phyloP scores from a whole-genome alignment of 1,284 basidiomycete species.

The Malassezia vespertilionis region DNA sequence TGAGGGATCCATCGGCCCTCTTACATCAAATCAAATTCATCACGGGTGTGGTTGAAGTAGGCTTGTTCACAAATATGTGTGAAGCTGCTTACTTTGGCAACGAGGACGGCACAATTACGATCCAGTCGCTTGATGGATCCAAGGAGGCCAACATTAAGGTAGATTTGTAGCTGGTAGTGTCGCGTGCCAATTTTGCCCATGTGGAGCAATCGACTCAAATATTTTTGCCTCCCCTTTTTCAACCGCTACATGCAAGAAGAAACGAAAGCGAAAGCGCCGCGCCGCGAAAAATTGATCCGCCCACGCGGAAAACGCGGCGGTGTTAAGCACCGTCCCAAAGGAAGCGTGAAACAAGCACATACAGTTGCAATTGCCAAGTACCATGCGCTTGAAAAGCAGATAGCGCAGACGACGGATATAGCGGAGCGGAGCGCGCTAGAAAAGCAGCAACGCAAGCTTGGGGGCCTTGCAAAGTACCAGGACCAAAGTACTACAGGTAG shows the following conservation, averaged over 20 bases:
- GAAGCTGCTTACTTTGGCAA: slow-evolving; percentile 95
- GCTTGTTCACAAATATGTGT: slow-evolving; percentile 81
- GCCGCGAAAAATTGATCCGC: slow-evolving; percentile 20
- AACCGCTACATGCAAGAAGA: neutral
- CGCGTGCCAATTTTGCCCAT: neutral
- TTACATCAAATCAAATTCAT: slow-evolving; percentile 35
- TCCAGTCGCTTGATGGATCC: slow-evolving; percentile 31
- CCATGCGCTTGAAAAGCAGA: slow-evolving; percentile 39
- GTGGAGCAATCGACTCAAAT: neutral
- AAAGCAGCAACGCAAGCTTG: slow-evolving; percentile 24
- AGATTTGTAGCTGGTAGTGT: neutral
- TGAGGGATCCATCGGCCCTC: slow-evolving; percentile 36
- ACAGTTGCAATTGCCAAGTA: slow-evolving; percentile 34
- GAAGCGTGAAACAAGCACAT: slow-evolving; percentile 16
- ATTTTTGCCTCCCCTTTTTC: neutral
- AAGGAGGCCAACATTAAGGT: slow-evolving; percentile 20
- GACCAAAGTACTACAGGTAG: slow-evolving; percentile 29
- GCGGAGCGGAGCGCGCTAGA: slow-evolving; percentile 24
- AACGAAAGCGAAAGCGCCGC: neutral
- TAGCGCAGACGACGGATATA: slow-evolving; percentile 28
- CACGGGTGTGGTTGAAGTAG: slow-evolving; percentile 93
- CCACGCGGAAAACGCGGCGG: slow-evolving; percentile 41
- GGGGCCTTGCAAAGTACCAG: slow-evolving; percentile 39
- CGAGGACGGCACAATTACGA: slow-evolving; percentile 33
- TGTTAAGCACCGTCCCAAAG: slow-evolving; percentile 29